Percentiles rank a stretch among this genome's conserved stretches.
Conservation (phyloP, 2,329 filamentous ascomycete genomes). For the Epichloe coenophiala region DNA sequence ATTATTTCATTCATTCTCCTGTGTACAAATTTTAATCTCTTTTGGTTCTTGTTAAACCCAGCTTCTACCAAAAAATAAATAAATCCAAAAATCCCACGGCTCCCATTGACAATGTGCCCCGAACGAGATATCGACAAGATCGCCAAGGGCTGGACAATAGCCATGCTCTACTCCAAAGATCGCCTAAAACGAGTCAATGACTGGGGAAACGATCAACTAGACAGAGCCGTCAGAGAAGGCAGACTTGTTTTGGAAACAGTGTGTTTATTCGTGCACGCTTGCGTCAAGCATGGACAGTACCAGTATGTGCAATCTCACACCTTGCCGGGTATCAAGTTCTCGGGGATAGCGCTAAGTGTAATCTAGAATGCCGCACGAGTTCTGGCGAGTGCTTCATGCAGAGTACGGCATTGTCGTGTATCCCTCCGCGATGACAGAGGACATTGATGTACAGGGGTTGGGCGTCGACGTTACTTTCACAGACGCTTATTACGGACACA, state of each 20-base stretch:
- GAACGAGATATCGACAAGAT: constrained; percentile 21
- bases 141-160: constrained; percentile 24
- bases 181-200: constrained; percentile 19
- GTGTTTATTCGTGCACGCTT: constrained; percentile 26
- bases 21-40: too few relatives aligned
- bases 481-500: constrained; percentile 23
- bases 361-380: constrained; percentile 22
- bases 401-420: constrained; percentile 29
- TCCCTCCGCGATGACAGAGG: constrained; percentile 24
- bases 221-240: constrained; percentile 19
- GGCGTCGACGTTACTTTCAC: constrained; percentile 22
- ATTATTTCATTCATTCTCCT: background rate
- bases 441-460: constrained; percentile 19
- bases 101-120: constrained; percentile 12
- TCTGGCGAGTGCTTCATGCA: constrained; percentile 23
- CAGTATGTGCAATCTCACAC: constrained; percentile 12
- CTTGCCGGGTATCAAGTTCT: too few relatives aligned
- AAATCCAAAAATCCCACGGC: background rate
- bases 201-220: constrained; percentile 20
- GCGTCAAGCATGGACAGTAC: constrained; percentile 24
- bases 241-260: constrained; percentile 24
- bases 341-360: too few relatives aligned
- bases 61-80: too few relatives aligned
- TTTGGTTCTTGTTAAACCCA: background rate
- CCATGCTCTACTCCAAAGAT: constrained; percentile 22